A percentile compares a stretch with the other conserved stretches of the same genome.
Evolutionary conservation across 495 filamentous ascomycete genomes (phyloP).

Genomic region (Choiromyces venosus): DNA sequence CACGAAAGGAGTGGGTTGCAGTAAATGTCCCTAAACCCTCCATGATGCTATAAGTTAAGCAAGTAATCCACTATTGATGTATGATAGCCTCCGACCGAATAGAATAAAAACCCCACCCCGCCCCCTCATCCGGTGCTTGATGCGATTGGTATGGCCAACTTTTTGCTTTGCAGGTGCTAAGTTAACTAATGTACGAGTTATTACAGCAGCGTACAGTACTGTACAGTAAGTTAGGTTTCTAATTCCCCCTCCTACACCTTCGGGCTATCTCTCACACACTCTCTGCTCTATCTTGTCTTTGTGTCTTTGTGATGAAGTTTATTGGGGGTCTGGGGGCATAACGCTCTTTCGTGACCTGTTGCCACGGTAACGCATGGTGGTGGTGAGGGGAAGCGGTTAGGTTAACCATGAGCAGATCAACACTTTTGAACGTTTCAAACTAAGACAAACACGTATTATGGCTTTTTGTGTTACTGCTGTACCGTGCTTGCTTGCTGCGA

Average conservation of each 20-base stretch:
- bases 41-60: not conserved
- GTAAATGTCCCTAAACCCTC: not conserved
- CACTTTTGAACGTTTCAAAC: constrained; percentile 2
- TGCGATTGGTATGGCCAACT: not conserved
- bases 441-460: not conserved
- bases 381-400: not conserved
- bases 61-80: not conserved
- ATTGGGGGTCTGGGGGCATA: not conserved
- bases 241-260: not conserved
- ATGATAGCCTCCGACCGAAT: not conserved
- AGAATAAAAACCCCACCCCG: not conserved
- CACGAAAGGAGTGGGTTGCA: not conserved
- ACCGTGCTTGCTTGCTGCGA: not conserved
- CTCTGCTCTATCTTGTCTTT: not conserved
- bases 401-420: not conserved
- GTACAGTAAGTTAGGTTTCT: not conserved
- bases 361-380: not conserved
- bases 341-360: not conserved
- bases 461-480: not conserved
- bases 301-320: not conserved
- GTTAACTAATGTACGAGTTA: not conserved
- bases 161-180: not conserved
- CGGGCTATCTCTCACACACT: not conserved
- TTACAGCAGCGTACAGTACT: not conserved
- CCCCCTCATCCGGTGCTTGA: not conserved